Conservation (phyloP, 2,329 filamentous ascomycete species). For the Xylariaceae sp. region DNA sequence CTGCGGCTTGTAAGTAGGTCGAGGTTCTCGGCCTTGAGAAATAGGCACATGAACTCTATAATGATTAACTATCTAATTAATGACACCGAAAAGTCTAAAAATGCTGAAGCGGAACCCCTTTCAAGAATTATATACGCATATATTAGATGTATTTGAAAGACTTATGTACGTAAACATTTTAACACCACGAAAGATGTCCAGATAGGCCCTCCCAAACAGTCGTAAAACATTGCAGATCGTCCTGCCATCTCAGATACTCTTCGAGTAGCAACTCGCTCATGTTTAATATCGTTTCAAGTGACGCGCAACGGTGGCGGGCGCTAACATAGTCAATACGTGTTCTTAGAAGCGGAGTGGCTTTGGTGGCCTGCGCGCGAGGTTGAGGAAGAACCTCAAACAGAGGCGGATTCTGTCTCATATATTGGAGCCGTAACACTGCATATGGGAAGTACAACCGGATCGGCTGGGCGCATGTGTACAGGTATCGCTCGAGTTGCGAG, state of each 20-base stretch:
- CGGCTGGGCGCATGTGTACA: slow-evolving; percentile 39
- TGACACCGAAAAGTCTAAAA: neutral
- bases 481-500: slow-evolving; percentile 37
- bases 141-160: too few species aligned
- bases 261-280: neutral
- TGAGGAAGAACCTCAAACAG: slow-evolving; percentile 34
- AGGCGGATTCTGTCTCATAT: slow-evolving; percentile 36
- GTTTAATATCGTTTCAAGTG: neutral
- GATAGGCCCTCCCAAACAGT: too few species aligned
- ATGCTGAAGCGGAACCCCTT: neutral
- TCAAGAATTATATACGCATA: too few species aligned
- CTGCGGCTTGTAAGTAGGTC: slow-evolving; percentile 5
- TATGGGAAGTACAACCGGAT: slow-evolving; percentile 39
- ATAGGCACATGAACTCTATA: slow-evolving; percentile 5
- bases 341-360: slow-evolving; percentile 19
- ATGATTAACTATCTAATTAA: slow-evolving; percentile 11
- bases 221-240: neutral
- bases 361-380: slow-evolving; percentile 5
- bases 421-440: slow-evolving; percentile 36
- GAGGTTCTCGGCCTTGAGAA: neutral
- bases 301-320: neutral
- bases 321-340: slow-evolving; percentile 1
- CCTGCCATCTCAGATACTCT: neutral
- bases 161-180: too few species aligned
- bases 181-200: too few species aligned